These are phyloP conservation scores for Solanum pinnatisectum DNA, from an alignment of 257 asterid genomes.

Conservation along the genomic window DNA sequence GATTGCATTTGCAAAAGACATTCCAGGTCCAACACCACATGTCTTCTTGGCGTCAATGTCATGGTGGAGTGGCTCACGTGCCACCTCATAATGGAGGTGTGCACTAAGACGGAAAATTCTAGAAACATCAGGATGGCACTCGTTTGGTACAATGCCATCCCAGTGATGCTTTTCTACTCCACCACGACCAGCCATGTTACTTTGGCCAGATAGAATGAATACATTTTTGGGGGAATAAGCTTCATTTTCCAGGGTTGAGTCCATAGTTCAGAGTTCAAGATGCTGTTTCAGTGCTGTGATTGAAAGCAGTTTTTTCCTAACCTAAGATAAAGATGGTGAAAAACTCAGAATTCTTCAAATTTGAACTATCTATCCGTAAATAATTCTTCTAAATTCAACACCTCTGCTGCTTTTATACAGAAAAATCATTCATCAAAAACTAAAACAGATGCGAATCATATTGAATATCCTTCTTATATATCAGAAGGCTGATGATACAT, in stretches of 20 bases:
- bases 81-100: slow-evolving; percentile 59
- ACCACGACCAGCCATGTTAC: slow-evolving; percentile 99
- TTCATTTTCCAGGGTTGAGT: slow-evolving; percentile 11
- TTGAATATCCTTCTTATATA: neutral
- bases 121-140: slow-evolving; percentile 40
- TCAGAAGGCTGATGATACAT: neutral
- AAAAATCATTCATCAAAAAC: neutral
- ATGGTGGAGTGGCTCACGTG: slow-evolving; percentile 70
- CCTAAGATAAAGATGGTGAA: neutral
- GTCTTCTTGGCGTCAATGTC: slow-evolving; percentile 72
- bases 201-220: slow-evolving; percentile 87
- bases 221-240: slow-evolving; percentile 37
- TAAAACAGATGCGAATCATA: neutral
- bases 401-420: neutral
- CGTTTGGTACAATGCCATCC: slow-evolving; percentile 75
- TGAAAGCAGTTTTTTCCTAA: neutral
- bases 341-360: neutral
- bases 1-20: slow-evolving; percentile 72
- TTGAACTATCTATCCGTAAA: neutral
- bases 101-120: slow-evolving; percentile 52
- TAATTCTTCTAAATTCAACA: neutral
- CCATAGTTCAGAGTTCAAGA: neutral
- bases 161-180: slow-evolving; percentile 57
- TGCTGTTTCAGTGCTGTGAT: neutral
- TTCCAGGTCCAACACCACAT: slow-evolving; percentile 89